Percentiles rank a stretch among this genome's conserved stretches.
Conservation (phyloP, 129 eudicot genomes). For the Flaveria trinervia region DNA sequence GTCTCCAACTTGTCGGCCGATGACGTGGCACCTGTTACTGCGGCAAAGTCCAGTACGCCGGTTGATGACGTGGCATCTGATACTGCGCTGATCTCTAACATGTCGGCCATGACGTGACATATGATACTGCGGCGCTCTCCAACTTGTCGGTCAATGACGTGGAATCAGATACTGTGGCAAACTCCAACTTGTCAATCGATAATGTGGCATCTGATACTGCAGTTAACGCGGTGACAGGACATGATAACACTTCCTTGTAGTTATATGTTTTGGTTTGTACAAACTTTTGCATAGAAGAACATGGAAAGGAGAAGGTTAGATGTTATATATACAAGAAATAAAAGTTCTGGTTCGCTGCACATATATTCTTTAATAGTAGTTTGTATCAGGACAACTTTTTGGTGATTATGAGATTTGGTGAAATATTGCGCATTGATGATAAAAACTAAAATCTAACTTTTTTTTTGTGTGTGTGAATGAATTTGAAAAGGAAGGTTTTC, state of each 20-base stretch:
- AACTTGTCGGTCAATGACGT: slow-evolving; percentile 48
- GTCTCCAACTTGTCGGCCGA: too few relatives aligned
- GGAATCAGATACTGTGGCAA: slow-evolving; percentile 30
- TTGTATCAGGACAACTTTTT: not conserved
- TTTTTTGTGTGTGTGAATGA: too few relatives aligned
- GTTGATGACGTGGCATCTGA: too few relatives aligned
- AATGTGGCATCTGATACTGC: too few relatives aligned
- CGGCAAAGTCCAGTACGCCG: too few relatives aligned
- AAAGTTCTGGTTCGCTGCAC: not conserved
- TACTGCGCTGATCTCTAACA: slow-evolving; percentile 35
- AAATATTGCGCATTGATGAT: too few relatives aligned
- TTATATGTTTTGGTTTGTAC: slow-evolving; percentile 15
- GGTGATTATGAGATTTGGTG: too few relatives aligned
- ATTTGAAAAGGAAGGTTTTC: too few relatives aligned
- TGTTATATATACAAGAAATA: slow-evolving; percentile 4
- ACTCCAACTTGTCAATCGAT: too few relatives aligned
- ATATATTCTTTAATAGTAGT: not conserved
- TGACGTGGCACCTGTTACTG: too few relatives aligned
- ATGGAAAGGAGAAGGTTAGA: slow-evolving; percentile 14
- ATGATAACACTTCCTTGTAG: slow-evolving; percentile 24
- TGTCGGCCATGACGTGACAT: slow-evolving; percentile 45
- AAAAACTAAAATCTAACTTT: too few relatives aligned
- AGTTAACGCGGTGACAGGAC: slow-evolving; percentile 38
- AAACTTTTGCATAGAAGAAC: slow-evolving; percentile 12
- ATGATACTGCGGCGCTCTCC: slow-evolving; percentile 44